Conservation (phyloP, 345 rosid genomes). For the Salix udensis region DNA sequence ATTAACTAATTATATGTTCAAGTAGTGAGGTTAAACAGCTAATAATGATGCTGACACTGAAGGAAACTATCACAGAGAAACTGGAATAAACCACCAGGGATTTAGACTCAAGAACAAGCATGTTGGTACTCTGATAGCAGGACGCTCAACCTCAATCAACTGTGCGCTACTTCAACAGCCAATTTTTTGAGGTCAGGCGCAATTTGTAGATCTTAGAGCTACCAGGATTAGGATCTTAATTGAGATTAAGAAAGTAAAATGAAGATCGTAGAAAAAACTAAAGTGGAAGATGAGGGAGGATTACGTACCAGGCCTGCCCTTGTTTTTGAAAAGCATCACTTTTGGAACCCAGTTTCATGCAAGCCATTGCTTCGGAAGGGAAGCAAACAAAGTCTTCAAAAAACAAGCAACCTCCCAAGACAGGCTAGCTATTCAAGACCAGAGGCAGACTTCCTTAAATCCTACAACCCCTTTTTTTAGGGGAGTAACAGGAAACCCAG, state of each 20-base stretch:
- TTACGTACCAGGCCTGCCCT: conserved; percentile 93
- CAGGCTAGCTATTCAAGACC: not conserved
- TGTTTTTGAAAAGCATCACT: conserved; percentile 85
- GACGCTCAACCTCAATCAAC: not conserved
- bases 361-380: conserved; percentile 56
- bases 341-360: conserved; percentile 90
- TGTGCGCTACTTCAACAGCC: too few relatives aligned
- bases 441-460: not conserved
- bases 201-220: not conserved
- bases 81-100: not conserved
- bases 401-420: not conserved
- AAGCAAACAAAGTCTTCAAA: conserved; percentile 14
- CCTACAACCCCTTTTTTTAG: not conserved
- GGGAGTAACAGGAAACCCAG: not conserved
- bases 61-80: not conserved
- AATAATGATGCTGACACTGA: not conserved
- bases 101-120: not conserved
- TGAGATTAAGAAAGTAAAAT: conserved; percentile 6
- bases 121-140: not conserved
- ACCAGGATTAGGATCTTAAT: not conserved
- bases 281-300: not conserved
- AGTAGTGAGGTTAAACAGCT: not conserved
- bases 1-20: not conserved
- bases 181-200: not conserved
- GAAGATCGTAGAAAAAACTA: not conserved